A percentile compares a stretch with the other conserved stretches of the same genome.
Evolutionary conservation across 1,139 yeast genomes (phyloP).

Genomic region (Kazachstania sp.): DNA sequence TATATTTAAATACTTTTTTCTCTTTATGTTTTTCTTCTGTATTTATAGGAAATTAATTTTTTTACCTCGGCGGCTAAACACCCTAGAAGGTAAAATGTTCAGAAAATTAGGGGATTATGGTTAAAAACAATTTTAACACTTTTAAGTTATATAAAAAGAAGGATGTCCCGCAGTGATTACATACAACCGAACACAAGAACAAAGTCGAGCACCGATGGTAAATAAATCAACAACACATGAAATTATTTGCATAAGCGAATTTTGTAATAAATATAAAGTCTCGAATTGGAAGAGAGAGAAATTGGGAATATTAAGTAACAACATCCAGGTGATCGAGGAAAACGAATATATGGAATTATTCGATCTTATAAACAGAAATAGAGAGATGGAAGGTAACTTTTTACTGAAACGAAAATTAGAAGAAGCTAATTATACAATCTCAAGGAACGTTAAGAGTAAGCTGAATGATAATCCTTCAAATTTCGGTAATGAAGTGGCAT

Average conservation of each 20-base stretch:
- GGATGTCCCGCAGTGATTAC: too few species aligned
- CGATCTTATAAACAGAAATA: not conserved
- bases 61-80: too few species aligned
- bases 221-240: not conserved
- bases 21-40: not conserved
- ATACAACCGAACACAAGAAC: not conserved
- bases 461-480: not conserved
- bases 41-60: not conserved
- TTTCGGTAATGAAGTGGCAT: not conserved
- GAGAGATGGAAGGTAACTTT: not conserved
- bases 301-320: conserved; percentile 10
- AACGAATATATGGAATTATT: conserved; percentile 6
- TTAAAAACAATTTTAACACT: too few species aligned
- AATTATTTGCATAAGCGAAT: conserved; percentile 13
- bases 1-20: not conserved
- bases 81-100: too few species aligned
- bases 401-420: not conserved
- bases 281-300: conserved; percentile 8
- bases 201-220: too few species aligned
- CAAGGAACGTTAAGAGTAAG: not conserved
- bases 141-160: too few species aligned
- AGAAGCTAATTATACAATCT: not conserved
- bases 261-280: conserved; percentile 13
- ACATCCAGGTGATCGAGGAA: conserved; percentile 6
- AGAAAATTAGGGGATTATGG: too few species aligned